Percentiles rank a stretch among this genome's conserved stretches.
phyloP scores from a whole-genome alignment of 257 asterid genomes.

The Vinca minor region DNA sequence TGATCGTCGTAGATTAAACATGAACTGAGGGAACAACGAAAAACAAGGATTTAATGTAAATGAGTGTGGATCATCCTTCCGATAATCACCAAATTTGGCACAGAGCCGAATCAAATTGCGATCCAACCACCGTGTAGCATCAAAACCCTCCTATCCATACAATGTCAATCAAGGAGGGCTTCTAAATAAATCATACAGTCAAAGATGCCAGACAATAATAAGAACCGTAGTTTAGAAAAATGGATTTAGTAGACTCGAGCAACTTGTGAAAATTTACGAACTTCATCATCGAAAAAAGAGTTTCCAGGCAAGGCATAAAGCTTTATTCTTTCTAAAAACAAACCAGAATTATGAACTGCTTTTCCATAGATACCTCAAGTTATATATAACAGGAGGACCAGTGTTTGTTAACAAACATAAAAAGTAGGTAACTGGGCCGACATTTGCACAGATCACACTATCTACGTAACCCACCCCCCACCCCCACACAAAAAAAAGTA shows the following conservation, averaged over 20 bases:
- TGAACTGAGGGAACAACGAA: slow-evolving; percentile 92
- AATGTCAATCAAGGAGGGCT: background rate
- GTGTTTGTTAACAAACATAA: background rate
- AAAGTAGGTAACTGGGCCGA: background rate
- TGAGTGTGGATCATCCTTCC: slow-evolving; percentile 87
- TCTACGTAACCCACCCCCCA: too few relatives aligned
- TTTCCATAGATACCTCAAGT: background rate
- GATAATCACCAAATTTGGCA: slow-evolving; percentile 93
- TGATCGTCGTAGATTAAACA: slow-evolving; percentile 93
- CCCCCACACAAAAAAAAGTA: too few relatives aligned
- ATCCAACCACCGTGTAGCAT: slow-evolving; percentile 92
- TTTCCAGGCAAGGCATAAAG: background rate
- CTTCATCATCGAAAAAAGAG: background rate
- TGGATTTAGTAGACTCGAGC: too few relatives aligned
- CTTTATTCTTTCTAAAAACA: background rate
- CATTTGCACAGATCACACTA: background rate
- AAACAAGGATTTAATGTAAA: slow-evolving; percentile 72
- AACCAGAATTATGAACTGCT: too few relatives aligned
- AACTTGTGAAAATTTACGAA: too few relatives aligned
- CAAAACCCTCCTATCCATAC: slow-evolving; percentile 75
- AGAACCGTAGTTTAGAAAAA: background rate
- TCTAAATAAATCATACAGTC: slow-evolving; percentile 2
- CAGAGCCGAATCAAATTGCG: slow-evolving; percentile 90
- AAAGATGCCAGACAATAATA: background rate
- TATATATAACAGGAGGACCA: too few relatives aligned